Percentiles rank a stretch among this genome's conserved stretches.
phyloP scores from a whole-genome alignment of 2,329 filamentous ascomycete genomes.

The Aureobasidium sp. region DNA sequence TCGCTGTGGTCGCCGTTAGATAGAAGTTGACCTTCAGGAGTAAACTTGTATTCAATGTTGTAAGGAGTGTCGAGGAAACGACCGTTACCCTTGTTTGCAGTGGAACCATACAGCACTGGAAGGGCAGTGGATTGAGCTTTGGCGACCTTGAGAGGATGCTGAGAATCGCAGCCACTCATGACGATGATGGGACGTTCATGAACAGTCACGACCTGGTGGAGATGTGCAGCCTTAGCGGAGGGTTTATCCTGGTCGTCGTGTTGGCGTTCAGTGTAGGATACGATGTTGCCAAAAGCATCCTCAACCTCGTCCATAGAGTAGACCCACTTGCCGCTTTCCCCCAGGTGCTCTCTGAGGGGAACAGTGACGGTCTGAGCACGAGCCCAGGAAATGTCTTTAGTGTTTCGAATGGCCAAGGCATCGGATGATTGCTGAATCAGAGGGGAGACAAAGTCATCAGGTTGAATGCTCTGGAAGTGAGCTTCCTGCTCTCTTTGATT shows the following conservation, averaged over 20 bases:
- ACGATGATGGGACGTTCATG: conserved; percentile 73
- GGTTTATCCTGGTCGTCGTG: conserved; percentile 47
- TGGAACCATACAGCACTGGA: conserved; percentile 61
- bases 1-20: conserved; percentile 62
- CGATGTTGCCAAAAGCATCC: conserved; percentile 80
- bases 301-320: conserved; percentile 89
- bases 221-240: conserved; percentile 38
- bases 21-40: conserved; percentile 59
- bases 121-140: conserved; percentile 60
- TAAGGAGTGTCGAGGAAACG: conserved; percentile 56
- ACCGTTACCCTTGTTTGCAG: conserved; percentile 37
- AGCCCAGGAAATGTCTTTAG: conserved; percentile 73
- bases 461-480: conserved; percentile 88
- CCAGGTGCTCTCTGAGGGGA: conserved; percentile 83
- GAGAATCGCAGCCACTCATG: conserved; percentile 66
- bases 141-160: conserved; percentile 73
- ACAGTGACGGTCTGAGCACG: conserved; percentile 66
- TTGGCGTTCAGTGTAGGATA: conserved; percentile 63
- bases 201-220: conserved; percentile 72
- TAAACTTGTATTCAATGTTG: conserved; percentile 73
- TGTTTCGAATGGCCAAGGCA: conserved; percentile 47
- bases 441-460: conserved; percentile 74
- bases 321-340: conserved; percentile 68
- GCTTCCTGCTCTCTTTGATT: conserved; percentile 77
- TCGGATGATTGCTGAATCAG: conserved; percentile 53